Evolutionary conservation across 345 rosid genomes (phyloP), one percentile per base, ranked within the genome.

Genomic region (Gossypioides kirkii): DNA sequence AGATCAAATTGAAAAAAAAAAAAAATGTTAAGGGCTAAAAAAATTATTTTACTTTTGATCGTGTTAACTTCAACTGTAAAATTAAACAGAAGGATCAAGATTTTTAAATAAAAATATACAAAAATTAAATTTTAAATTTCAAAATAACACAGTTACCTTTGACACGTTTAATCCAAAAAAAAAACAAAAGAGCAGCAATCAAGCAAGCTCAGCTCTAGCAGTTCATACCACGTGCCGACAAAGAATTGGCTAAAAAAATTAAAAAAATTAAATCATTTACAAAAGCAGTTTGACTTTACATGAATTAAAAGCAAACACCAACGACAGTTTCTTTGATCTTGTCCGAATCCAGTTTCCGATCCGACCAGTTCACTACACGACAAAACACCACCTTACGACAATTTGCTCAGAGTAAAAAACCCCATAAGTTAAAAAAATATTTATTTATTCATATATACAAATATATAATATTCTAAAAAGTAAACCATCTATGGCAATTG

Each of bases 361-460:
- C 49, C 11, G 49, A 45, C 49, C 66, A 41, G 70, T 56, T 23
- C 23, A 25, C 86, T 82, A 82, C 80, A 79, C 87, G 92, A 82
- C 94, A 82, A 79, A 76, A 2, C 59, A 62, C 22, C 50, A 42
- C 54, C 20, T 13, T 62, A 45, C 5, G 28, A 67, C 43, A 41
- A 65, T 45, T 50, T 43, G 26, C 8, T 42, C 52, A 2, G 5
- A 4, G 38, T 32, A 32, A 32, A 32, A 28, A 54, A 41, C 3
- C 60, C 65, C 28, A 18, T 46, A 6, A 4, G 52, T 52, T n/a
- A n/a, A n/a, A n/a, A n/a, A n/a, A n/a, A 9, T 26, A 1, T 14
- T 45, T 55, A 52, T 45, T 60, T 32, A 14, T 45, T 45, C 13
- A 2, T 45, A 45, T 45, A 45, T 45, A 10, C 12, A 10, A 0